Evolutionary conservation across 2,329 filamentous ascomycete species (phyloP), one percentile per base, ranked within the genome.

Genomic region (Diaporthe sp.): DNA sequence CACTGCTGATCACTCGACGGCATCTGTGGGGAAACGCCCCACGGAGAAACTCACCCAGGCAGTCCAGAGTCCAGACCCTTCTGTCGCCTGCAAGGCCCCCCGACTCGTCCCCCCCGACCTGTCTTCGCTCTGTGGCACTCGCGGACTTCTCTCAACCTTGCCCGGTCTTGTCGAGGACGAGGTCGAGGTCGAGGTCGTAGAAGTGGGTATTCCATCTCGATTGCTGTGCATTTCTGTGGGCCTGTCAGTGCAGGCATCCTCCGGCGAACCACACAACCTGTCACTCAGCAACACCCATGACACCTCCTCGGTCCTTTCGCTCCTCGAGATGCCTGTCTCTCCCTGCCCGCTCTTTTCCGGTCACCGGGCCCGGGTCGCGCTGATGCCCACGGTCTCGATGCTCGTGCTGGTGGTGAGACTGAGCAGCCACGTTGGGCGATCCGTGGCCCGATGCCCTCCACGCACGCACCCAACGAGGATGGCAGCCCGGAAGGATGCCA

Each of bases 1-100:
- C 69, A 50, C 53, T 59, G 68, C 68, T 70, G 68, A 70, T 70
- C 68, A 70, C 68, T 50, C 39, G 51, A 58, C 37, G 39, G 47
- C 37, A 30, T 59, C 37, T 59, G 56, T 44, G 69, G 53, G 69
- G 55, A 63, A 71, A 61, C 69, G 58, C 69, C 69, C 69, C 69
- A 71, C 69, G 69, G 69, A 71, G 56, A 71, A 71, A 61, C n/a
- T 63, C 50, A 42, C 25, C 25, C 35, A 70, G 25, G 32, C 39
- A 51, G 56, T 13, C 15, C 39, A 42, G 39, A 19, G 39, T 71
- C 69, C 56, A 71, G 69, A 50, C 56, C 69, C 56, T 51, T 53
- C 69, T 50, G 69, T 51, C 56, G 30, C 58, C 56, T 25, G 59
- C 59, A 17, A 47, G 12, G 15, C 32, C 56, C 42, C 69, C n/a